Evolutionary conservation across 2,329 filamentous ascomycete genomes (phyloP), one percentile per base, ranked within the genome.

Genomic region (Xylaria sp.): DNA sequence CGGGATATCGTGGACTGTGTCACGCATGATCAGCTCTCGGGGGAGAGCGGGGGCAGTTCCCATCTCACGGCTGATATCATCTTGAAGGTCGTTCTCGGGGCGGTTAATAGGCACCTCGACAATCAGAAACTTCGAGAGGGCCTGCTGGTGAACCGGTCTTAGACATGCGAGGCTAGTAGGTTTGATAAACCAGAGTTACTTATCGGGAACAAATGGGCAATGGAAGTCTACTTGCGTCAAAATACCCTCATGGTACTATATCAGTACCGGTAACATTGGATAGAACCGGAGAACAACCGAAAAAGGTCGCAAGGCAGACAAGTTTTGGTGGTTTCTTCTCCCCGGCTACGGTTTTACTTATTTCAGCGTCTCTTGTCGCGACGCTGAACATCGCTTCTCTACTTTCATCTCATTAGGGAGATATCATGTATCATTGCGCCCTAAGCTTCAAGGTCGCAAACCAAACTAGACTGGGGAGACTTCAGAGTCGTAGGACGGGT

Each of bases 1-100:
- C 82, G 94, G 17, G 94, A 98, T 78, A 97, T 98, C 72, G 92
- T 97, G 15, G 94, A 98, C 0, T 97, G 90, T 83, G 85, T 80
- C 21, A 82, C 80, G 1, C 79, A 78, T 8, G 54, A 64, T 7
- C 49, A 64, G 28, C 21, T 66, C 0, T 15, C 49, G 2, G 12
- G 31, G 2, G 49, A 64, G 45, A n/a, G 21, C 14, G 40, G 21
- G 11, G 40, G 35, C 3, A n/a, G 12, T n/a, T 4, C 35, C 12
- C 33, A 50, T 4, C 52, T 66, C 17, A 64, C 64, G 5, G 57
- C 54, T 21, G 64, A 67, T 17, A 45, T 54, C n/a, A 56, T 65
- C 45, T 78, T 97, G 64, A 98, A 97, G 78, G 86, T 87, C 28
- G 90, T 96, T 0, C 81, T 97, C 4, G 94, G 93, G 2, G 86